phyloP scores from a whole-genome alignment of 495 filamentous ascomycete genomes.

The Jackrogersella multiformis region DNA sequence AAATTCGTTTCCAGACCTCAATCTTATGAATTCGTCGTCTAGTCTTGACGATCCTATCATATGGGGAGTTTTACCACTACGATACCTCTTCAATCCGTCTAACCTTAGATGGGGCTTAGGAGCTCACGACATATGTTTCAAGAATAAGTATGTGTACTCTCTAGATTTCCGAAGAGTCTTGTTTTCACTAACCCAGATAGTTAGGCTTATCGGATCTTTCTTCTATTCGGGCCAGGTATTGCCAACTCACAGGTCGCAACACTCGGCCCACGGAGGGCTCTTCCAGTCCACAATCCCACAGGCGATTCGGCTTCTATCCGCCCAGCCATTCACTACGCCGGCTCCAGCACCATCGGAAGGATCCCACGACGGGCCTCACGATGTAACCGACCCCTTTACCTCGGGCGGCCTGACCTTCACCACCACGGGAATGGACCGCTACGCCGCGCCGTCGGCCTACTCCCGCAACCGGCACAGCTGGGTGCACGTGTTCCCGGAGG shows the following conservation, averaged over 20 bases:
- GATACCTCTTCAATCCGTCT: conserved; percentile 71
- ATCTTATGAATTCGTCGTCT: conserved; percentile 25
- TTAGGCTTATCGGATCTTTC: conserved; percentile 69
- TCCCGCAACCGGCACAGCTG: conserved; percentile 68
- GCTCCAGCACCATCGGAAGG: not conserved
- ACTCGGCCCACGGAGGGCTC: conserved; percentile 78
- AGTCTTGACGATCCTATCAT: conserved; percentile 94
- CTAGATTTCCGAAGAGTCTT: not conserved
- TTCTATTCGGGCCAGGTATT: conserved; percentile 89
- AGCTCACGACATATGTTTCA: conserved; percentile 93
- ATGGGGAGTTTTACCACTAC: conserved; percentile 84
- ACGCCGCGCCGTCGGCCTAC: conserved; percentile 66
- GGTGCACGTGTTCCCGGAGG: conserved; percentile 97
- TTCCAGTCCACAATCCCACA: conserved; percentile 91
- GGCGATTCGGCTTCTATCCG: conserved; percentile 83
- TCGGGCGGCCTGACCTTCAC: conserved; percentile 70
- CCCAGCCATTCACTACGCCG: conserved; percentile 50
- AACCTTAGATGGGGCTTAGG: conserved; percentile 88
- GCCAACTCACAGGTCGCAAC: conserved; percentile 80
- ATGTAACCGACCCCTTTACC: conserved; percentile 67
- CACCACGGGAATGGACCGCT: conserved; percentile 65
- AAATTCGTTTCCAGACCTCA: not conserved
- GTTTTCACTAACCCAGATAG: conserved; percentile 6
- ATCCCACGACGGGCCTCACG: conserved; percentile 9
- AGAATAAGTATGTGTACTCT: conserved; percentile 62